Evolutionary conservation across 2,329 filamentous ascomycete genomes (phyloP), one percentile per base, ranked within the genome.

Genomic region (Arthrobotrys megalospora): DNA sequence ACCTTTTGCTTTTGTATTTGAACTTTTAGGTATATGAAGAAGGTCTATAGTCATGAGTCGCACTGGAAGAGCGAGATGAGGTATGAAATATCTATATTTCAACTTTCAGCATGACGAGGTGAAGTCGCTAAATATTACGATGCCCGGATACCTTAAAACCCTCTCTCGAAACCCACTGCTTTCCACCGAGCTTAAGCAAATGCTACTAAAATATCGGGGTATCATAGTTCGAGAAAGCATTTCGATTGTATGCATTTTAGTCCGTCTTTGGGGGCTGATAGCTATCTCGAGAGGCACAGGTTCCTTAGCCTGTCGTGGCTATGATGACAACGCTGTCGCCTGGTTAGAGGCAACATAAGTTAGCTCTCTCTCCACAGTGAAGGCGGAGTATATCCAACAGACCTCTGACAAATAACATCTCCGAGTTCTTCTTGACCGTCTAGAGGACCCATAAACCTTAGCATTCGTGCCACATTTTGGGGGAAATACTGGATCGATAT

Each of bases 381-480:
- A 32, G 8, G 85, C 88, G 80, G 14, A 14, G 36, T 36, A 41
- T 32, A 52, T 50, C 16, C 28, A 28, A 38, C 60, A 7, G 86
- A 95, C 94, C 95, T 92, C 96, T 88, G 75, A 99, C 95, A 84
- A 99, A 99, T 19, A 99, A 87, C 96, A 99, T 99, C 84, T 98
- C 96, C 50, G 94, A 96, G 85, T 97, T 96, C 86, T 97, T 97
- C 86, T 95, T 97, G 80, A 96, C 90, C 12, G 94, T 97, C 92
- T 97, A 80, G 60, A 11, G 55, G 12, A 24, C 64, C 45, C 66
- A 7, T 34, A 48, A 19, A 24, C 11, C 28, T 67, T 48, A 53
- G 55, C 45, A 43, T 36, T 6, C 34, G 6, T 16, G 1, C 12
- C 28, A 34, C 6, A 2, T 7, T 41, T 19, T n/a, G 19, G 41